Conservation (phyloP, 2,329 filamentous ascomycete species). For the Aspergillus intermedius region DNA sequence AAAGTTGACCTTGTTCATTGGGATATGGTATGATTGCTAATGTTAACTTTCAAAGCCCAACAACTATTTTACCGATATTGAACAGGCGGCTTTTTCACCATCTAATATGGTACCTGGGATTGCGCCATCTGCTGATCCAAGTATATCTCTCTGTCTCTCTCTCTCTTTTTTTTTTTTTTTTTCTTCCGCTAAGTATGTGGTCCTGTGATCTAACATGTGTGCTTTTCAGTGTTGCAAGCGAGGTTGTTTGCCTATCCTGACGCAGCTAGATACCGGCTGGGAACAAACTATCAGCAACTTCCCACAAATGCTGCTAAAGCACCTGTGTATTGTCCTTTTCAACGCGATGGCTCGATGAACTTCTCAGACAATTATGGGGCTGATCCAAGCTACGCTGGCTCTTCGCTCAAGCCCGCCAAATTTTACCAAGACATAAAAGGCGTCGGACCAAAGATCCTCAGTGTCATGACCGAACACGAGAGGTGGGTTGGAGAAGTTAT, state of each 20-base stretch:
- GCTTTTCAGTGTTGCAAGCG: constrained; percentile 47
- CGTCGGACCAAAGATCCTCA: constrained; percentile 5
- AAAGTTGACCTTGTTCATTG: constrained; percentile 1
- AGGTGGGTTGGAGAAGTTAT: constrained; percentile 22
- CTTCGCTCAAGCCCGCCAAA: constrained; percentile 19
- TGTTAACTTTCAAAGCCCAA: constrained; percentile 21
- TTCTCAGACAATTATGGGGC: constrained; percentile 50
- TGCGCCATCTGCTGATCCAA: constrained; percentile 57
- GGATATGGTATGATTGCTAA: background rate
- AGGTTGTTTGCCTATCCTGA: constrained; percentile 58
- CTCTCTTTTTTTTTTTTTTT: too few species aligned
- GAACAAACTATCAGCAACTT: constrained; percentile 38
- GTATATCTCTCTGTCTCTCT: constrained; percentile 10
- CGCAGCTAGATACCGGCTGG: constrained; percentile 37
- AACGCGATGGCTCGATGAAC: constrained; percentile 33
- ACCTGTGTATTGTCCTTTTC: constrained; percentile 48
- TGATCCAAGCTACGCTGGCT: constrained; percentile 50
- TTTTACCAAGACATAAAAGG: constrained; percentile 7
- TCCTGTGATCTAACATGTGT: constrained; percentile 9
- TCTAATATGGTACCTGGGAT: constrained; percentile 59
- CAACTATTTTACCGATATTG: constrained; percentile 62
- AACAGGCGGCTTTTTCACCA: constrained; percentile 62
- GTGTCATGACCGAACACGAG: constrained; percentile 22
- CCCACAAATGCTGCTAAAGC: constrained; percentile 33
- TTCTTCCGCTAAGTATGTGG: too few species aligned